phyloP scores from a whole-genome alignment of 2,329 filamentous ascomycete genomes.

The Clarireedia monteithiana region DNA sequence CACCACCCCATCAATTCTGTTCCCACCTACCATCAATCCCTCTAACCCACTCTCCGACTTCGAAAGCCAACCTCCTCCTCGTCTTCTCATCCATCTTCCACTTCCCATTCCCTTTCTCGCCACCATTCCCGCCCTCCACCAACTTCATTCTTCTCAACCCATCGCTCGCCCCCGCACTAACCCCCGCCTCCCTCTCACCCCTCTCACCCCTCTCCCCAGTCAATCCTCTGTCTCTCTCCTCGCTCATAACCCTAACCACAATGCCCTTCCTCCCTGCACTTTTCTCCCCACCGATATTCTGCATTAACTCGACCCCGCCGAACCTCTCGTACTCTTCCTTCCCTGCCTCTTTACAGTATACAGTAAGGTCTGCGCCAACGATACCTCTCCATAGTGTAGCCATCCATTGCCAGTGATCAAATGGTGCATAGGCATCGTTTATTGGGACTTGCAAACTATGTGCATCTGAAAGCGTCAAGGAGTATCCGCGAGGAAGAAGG shows the following conservation, averaged over 20 bases:
- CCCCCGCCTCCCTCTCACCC: slow-evolving; percentile 46
- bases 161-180: slow-evolving; percentile 8
- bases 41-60: slow-evolving; percentile 73
- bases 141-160: background rate
- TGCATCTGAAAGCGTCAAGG: slow-evolving; percentile 67
- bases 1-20: background rate
- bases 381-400: slow-evolving; percentile 87
- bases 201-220: slow-evolving; percentile 83
- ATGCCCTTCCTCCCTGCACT: slow-evolving; percentile 44
- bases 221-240: slow-evolving; percentile 63
- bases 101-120: slow-evolving; percentile 19
- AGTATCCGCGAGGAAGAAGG: slow-evolving; percentile 69
- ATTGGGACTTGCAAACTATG: slow-evolving; percentile 70
- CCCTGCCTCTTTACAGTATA: slow-evolving; percentile 48
- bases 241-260: slow-evolving; percentile 47
- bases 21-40: slow-evolving; percentile 18
- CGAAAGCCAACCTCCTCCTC: slow-evolving; percentile 71
- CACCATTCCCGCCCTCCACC: background rate
- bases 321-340: slow-evolving; percentile 32
- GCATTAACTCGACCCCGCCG: slow-evolving; percentile 49
- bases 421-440: slow-evolving; percentile 65
- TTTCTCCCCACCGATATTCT: slow-evolving; percentile 40
- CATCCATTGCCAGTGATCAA: slow-evolving; percentile 98
- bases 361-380: slow-evolving; percentile 70
- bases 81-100: slow-evolving; percentile 56